Evolutionary conservation across 2,329 filamentous ascomycete genomes (phyloP), one percentile per base, ranked within the genome.

Genomic region (Fonsecaea nubica): DNA sequence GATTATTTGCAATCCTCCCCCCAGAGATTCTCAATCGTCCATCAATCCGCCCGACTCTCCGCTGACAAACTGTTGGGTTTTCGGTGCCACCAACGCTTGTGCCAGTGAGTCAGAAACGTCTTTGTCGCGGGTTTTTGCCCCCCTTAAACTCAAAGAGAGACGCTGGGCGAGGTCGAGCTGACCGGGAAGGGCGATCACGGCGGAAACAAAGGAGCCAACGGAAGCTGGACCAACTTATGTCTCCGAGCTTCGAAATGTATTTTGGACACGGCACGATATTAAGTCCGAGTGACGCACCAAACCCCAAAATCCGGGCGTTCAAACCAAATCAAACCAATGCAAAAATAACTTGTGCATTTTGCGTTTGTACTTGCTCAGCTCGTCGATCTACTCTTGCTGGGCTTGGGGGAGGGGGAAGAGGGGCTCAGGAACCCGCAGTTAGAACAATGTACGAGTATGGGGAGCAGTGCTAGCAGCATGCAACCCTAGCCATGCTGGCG

Each of bases 261-360:
- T 8, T n/a, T 33, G 15, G 15, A n/a, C 45, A 53, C 58, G 58
- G 58, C 42, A 32, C 58, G 53, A 52, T 54, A 25, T 25, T 61
- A 61, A 61, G 52, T 61, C 58, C 58, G 58, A 52, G 36, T 61
- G 58, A 61, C 57, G 57, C 57, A 50, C 15, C 6, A 10, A 52
- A 4, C 57, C 40, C 40, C 36, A n/a, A 48, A 48, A 25, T 25
- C 25, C 25, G 25, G 25, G 25, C 25, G 25, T 2, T 25, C 3
- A 2, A 25, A 25, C 25, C 25, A 25, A 25, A 25, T 25, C 25
- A 25, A 2, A 25, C 40, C 48, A 53, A 50, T 1, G 55, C 8
- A n/a, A 30, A 58, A 60, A 35, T n/a, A 10, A 48, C 58, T 61
- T 45, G 58, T 61, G 40, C 58, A 40, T 53, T 61, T 30, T 12